Evolutionary conservation across 148 eudicot genomes (phyloP), one percentile per base, ranked within the genome.

Genomic region (Tetragonia tetragonoides): DNA sequence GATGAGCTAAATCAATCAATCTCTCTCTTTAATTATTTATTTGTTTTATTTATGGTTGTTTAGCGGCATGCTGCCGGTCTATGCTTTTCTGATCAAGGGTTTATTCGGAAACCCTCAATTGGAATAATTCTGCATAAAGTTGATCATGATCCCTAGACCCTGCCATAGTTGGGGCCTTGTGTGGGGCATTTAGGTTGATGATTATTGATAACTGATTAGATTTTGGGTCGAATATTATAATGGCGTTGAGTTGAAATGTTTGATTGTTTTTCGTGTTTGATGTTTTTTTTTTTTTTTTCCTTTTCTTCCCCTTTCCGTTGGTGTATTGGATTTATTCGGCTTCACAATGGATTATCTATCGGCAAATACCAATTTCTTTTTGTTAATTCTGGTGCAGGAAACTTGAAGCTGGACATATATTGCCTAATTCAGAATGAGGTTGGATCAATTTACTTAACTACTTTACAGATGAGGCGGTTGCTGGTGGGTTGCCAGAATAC

Each of bases 401-500:
- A 37, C 54, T 75, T 42, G 76, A 40, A 59, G 73, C 53, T 24
- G 61, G 71, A 68, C 18, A 51, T 49, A 39, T 7, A 39, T 51
- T 54, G 18, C 23, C 53, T 62, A 62, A 59, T 38, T 65, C 64
- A 49, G 41, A 73, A 82, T 57, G 74, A 67, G 68, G 77, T 78
- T 78, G 80, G 67, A 76, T 68, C 76, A 67, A 72, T 79, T 77
- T 42, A 62, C 66, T 68, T 73, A 66, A 59, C 34, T 66, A 61
- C 49, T 64, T 51, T 75, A 61, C 70, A 69, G 49, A 73, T 68
- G 85, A 77, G 72, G 80, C 72, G 72, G 67, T 79, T 81, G 47
- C 75, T 69, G 84, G 60, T 78, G 73, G 16, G 17, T 46, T 68
- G n/a, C 65, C 21, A 41, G 60, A 73, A 34, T 34, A 18, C 17